Base-by-base conservation (phyloP, 768 basidiomycete genomes). In the Hericium rajendrae region DNA sequence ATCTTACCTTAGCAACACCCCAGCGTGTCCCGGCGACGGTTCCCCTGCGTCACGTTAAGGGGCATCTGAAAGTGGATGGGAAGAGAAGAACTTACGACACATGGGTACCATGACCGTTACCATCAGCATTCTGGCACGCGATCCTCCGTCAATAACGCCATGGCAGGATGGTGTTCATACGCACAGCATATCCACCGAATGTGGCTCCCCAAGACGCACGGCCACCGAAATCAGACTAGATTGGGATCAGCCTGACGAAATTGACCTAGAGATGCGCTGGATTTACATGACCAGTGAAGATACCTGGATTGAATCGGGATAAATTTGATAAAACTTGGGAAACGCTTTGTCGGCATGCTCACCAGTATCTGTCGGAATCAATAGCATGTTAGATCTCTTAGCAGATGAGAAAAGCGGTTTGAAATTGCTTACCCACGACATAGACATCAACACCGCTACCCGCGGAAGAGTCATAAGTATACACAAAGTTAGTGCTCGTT, bases 41-140 rank as follows among this genome's bases (percentile, higher is more conserved):
- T 18, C 72, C 74, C 28, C 73, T 70, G 60, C 53, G 62, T 4
- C 15, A 32, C 6, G 32, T 8, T 32, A 32, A 32, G 32, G 32
- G 8, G 32, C 32, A 10, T 32, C 32, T 32, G 8, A 32, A 32
- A 32, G 6, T 32, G 4, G 4, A 32, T 32, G 32, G 8, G 32
- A 32, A 32, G 9, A 10, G 1, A 32, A 32, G 32, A n/a, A 63
- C 62, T 26, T 18, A 63, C 58, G 66, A 58, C 48, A 58, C 64
- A 61, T 75, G 74, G 38, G 76, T 75, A 20, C 76, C 76, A 57
- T 77, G 75, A 16, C 75, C 75, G 60, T 73, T 65, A n/a, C 70
- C 73, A 61, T 77, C 76, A 40, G 65, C 64, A 38, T 63, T 48
- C 58, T 60, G 59, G 28, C 43, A 18, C 18, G 49, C 58, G 39